Evolutionary conservation across 2,329 filamentous ascomycete genomes (phyloP).

Genomic region (Xylariaceae sp.): DNA sequence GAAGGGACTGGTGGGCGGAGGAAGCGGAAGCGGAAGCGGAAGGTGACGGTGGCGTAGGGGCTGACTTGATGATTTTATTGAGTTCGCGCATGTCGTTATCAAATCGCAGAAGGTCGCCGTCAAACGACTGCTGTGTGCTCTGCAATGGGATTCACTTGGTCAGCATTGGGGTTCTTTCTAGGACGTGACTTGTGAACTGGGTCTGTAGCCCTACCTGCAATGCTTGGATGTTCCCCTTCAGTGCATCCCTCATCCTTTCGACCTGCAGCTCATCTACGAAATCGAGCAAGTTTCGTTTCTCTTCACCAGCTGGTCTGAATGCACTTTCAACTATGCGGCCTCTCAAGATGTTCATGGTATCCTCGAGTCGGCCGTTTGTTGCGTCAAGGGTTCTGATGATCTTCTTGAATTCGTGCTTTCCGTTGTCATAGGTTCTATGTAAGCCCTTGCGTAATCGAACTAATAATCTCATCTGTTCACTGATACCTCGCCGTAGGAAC

Average conservation of each 20-base stretch:
- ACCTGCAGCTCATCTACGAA: conserved; percentile 74
- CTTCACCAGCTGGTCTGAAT: conserved; percentile 56
- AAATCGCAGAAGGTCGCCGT: conserved; percentile 70
- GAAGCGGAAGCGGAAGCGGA: conserved; percentile 34
- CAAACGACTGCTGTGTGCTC: conserved; percentile 67
- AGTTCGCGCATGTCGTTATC: conserved; percentile 68
- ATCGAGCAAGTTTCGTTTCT: conserved; percentile 62
- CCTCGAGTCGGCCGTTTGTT: conserved; percentile 59
- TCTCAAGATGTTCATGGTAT: conserved; percentile 62
- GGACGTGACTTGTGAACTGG: neutral
- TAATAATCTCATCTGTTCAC: conserved; percentile 50
- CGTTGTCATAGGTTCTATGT: conserved; percentile 51
- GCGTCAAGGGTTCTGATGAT: conserved; percentile 63
- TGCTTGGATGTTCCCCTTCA: conserved; percentile 68
- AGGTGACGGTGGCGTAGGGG: conserved; percentile 30
- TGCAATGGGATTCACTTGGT: conserved; percentile 21
- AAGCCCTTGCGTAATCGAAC: conserved; percentile 47
- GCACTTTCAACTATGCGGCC: conserved; percentile 60
- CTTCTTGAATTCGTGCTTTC: conserved; percentile 55
- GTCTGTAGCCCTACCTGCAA: conserved; percentile 49
- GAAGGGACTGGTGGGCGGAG: conserved; percentile 38
- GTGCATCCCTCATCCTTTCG: conserved; percentile 57
- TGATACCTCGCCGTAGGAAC: conserved; percentile 63
- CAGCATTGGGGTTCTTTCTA: conserved; percentile 11
- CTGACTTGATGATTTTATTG: conserved; percentile 50